Base-by-base conservation (phyloP, 306 rosid genomes). In the Prunus fruticosa region DNA sequence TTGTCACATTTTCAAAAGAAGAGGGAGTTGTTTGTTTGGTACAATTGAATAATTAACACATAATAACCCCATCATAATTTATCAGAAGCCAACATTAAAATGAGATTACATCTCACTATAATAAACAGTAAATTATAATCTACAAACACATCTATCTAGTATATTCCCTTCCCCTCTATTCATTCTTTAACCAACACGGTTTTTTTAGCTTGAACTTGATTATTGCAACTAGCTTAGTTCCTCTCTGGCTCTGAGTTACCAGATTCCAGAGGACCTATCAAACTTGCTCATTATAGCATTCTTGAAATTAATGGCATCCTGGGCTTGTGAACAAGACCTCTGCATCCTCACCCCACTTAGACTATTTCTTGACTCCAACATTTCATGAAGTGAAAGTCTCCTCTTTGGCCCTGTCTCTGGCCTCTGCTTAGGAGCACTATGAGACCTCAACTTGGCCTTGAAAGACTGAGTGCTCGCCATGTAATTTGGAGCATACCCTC, bases 361-460 rank as follows among this genome's bases (percentile, higher is more conserved):
- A 20, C 96, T 91, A 60, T 41, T 89, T 77, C 98, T 87, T 0
- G 93, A 93, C 73, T 88, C 93, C 84, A 93, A 77, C 87, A 88
- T 69, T 58, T 93, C 98, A 22, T 83, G 83, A 53, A 89, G 81
- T 18, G 93, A 86, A n/a, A 89, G 86, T 84, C 87, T 83, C 80
- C 75, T 91, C 87, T 80, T 93, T 11, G 82, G 45, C 43, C 89
- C 88, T 0, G 89, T 78, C 56, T 91, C 93, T 2, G 98, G 97
- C 77, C 98, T 38, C 81, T 93, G 98, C 76, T 90, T 93, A 20
- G 98, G 98, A 50, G 97, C 98, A 66, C 96, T 89, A 10, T 93
- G 86, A 3, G 98, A 91, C 80, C 98, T 87, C 87, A 89, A 83
- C 77, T 93, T 93, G 45, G 98, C 98, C 89, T 86, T 83, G 27